phyloP scores from a whole-genome alignment of 2,329 filamentous ascomycete genomes.

The Paecilomyces niveus region DNA sequence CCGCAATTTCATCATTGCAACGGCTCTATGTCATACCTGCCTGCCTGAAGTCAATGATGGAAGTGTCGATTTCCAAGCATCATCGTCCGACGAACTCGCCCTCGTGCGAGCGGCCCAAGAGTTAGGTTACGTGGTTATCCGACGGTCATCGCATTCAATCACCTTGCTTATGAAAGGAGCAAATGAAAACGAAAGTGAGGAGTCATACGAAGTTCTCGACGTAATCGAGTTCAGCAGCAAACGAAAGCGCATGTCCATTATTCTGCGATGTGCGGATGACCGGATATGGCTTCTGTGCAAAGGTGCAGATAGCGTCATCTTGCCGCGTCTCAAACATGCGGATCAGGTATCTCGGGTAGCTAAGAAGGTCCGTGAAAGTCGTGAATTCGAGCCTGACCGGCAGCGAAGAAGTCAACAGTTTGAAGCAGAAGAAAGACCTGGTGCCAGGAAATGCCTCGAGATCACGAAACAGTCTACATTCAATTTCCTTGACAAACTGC shows the following conservation, averaged over 20 bases:
- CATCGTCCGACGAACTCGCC: slow-evolving; percentile 73
- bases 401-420: background rate
- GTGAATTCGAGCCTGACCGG: slow-evolving; percentile 45
- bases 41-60: slow-evolving; percentile 63
- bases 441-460: background rate
- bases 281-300: slow-evolving; percentile 71
- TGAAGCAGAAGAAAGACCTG: background rate
- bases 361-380: slow-evolving; percentile 56
- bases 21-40: slow-evolving; percentile 74
- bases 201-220: slow-evolving; percentile 66
- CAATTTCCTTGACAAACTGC: background rate
- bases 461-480: background rate
- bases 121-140: slow-evolving; percentile 62
- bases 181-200: slow-evolving; percentile 19
- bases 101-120: slow-evolving; percentile 69
- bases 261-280: slow-evolving; percentile 67
- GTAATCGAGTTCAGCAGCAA: slow-evolving; percentile 77
- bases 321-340: slow-evolving; percentile 53
- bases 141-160: slow-evolving; percentile 60
- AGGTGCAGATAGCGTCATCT: slow-evolving; percentile 68
- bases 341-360: slow-evolving; percentile 46
- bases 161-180: slow-evolving; percentile 37
- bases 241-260: slow-evolving; percentile 74
- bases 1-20: slow-evolving; percentile 65
- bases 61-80: slow-evolving; percentile 65